A percentile compares a stretch with the other conserved stretches of the same genome.
Conservation (phyloP, 345 rosid genomes). For the Hypericum androsaemum region DNA sequence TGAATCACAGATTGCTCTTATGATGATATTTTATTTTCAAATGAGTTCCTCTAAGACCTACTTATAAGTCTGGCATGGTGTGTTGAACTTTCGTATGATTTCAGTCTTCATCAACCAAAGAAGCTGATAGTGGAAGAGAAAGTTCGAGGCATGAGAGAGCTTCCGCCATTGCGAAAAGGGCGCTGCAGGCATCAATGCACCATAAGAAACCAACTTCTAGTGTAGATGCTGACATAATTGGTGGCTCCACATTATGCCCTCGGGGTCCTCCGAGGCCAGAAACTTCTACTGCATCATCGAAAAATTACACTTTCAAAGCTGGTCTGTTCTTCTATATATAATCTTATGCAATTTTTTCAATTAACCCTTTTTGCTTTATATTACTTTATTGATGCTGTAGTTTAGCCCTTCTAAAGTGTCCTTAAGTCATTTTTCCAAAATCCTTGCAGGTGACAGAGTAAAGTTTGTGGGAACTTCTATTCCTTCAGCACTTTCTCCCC, state of each 20-base stretch:
- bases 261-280: conserved; percentile 81
- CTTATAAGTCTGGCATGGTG: neutral
- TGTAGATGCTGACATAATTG: conserved; percentile 86
- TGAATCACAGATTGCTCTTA: neutral
- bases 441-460: conserved; percentile 83
- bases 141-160: conserved; percentile 59
- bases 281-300: conserved; percentile 87
- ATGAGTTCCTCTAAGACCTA: neutral
- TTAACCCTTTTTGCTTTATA: neutral
- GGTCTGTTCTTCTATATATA: conserved; percentile 31
- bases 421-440: conserved; percentile 9
- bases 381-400: conserved; percentile 2
- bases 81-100: conserved; percentile 17
- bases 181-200: conserved; percentile 47
- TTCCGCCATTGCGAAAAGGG: conserved; percentile 53
- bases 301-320: conserved; percentile 63
- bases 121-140: conserved; percentile 62
- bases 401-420: conserved; percentile 3
- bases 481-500: conserved; percentile 43
- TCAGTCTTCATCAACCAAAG: conserved; percentile 63
- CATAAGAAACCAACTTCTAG: conserved; percentile 85
- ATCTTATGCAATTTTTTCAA: neutral
- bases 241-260: conserved; percentile 64
- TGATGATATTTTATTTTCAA: neutral
- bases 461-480: conserved; percentile 41